These are phyloP conservation scores for Ambispora gerdemannii DNA, from an alignment of 192 early-diverging fungal genomes.

Conservation along the genomic window DNA sequence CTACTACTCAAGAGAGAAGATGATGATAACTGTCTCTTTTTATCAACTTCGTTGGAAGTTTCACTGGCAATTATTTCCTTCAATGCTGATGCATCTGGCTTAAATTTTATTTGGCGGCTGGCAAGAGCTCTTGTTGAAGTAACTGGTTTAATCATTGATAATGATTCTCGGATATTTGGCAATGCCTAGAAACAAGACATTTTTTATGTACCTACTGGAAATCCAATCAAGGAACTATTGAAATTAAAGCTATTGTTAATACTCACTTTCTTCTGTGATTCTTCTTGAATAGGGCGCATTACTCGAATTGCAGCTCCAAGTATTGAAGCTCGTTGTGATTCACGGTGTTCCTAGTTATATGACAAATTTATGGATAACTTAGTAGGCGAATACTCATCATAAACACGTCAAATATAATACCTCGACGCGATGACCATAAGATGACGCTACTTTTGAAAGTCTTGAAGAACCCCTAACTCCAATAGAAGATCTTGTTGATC, in stretches of 20 bases:
- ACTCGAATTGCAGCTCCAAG: neutral
- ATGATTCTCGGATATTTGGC: neutral
- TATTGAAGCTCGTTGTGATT: neutral
- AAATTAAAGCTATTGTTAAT: neutral
- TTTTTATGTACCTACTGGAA: neutral
- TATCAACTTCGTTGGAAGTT: neutral
- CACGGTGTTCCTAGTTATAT: neutral
- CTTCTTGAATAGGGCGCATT: neutral
- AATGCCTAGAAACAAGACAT: neutral
- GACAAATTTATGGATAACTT: neutral
- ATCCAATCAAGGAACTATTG: neutral
- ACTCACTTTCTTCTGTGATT: neutral
- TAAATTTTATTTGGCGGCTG: neutral
- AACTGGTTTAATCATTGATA: neutral
- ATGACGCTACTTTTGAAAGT: neutral
- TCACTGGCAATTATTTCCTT: neutral
- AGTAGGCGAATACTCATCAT: no score
- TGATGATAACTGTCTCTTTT: neutral
- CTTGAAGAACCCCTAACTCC: neutral
- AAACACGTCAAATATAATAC: neutral
- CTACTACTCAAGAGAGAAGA: neutral
- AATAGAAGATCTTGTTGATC: neutral
- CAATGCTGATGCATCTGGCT: neutral
- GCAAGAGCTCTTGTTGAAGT: neutral
- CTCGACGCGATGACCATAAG: neutral